Evolutionary conservation across 371 early-diverging fungal genomes (phyloP), one percentile per base, ranked within the genome.

Genomic region (Apophysomyces trapeziformis): DNA sequence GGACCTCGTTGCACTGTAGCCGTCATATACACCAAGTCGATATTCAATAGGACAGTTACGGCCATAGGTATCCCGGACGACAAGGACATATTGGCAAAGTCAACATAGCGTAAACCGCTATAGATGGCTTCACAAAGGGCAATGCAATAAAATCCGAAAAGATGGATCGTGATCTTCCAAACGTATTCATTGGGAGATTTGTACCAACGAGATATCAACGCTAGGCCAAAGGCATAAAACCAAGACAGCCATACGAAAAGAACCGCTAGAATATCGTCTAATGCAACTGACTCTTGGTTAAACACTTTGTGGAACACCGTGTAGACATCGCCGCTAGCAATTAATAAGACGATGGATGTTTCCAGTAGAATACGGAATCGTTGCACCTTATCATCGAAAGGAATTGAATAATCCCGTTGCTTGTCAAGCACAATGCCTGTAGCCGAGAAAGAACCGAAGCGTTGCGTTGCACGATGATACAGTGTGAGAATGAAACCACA

Each of bases 111-210:
- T 7, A 50, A 9, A 9, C 18, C 9, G 21, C 21, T 21, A 26
- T 50, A 50, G 21, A 70, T 61, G 35, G 50, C 46, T 50, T n/a
- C 21, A 21, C 54, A 50, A 64, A 68, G 73, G 0, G 63, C 47
- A 8, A 67, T 26, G 14, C 58, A 58, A 47, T 68, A 82, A 44
- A 78, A 63, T 9, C 72, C 57, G 39, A 63, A 72, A 1, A 83
- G 59, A 50, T 83, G 80, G 18, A 73, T 67, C 47, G 79, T 79
- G n/a, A 80, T 61, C 16, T 68, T 65, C 64, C 68, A 80, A 4
- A 77, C 80, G 75, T 75, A 77, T 18, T 63, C 45, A 56, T 64
- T 71, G 11, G 80, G 80, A 0, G 77, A 26, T 12, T 18, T 60
- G 32, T 77, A 61, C 7, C 67, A 64, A 32, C 63, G 67, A 13